Evolutionary conservation across 2,329 filamentous ascomycete species (phyloP), one percentile per base, ranked within the genome.

Genomic region (Botrytis elliptica): DNA sequence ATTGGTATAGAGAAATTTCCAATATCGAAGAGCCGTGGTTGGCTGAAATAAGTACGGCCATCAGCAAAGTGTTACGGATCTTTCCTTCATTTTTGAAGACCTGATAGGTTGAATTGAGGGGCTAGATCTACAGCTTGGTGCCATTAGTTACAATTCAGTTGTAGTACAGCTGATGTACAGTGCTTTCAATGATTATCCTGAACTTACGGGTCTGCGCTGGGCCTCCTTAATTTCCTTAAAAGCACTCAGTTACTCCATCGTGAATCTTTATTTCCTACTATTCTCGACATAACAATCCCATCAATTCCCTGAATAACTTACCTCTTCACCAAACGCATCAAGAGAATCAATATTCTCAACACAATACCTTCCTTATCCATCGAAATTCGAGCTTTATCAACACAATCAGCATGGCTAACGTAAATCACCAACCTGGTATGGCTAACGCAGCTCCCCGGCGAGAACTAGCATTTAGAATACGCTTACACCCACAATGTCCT

Each of bases 1-100:
- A 55, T 1, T 1, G 7, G 18, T 18, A 29, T 29, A 9, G 14
- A 33, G 1, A 3, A 8, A 2, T 33, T 1, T 18, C 25, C 6
- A 29, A 33, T 57, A 6, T 8, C 29, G 14, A 29, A 57, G 52
- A 29, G 3, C 16, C 7, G 14, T 57, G 18, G 14, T 9, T 29
- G 12, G 6, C 3, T 18, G 0, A 8, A 29, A 18, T 4, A n/a
- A 9, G 8, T 33, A 29, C 14, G 52, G n/a, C 14, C 52, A 57
- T 16, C 52, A 18, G 0, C 1, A 8, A 5, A 29, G n/a, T 57
- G 16, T 1, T 14, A 4, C 16, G 6, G 18, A 33, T 57, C 0
- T 33, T 57, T 29, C 29, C 6, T 5, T 4, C 14, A 57, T 4
- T 18, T 8, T 29, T 18, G 9, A 29, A 57, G n/a, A 57, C 18